A percentile compares a stretch with the other conserved stretches of the same genome.
These are phyloP conservation scores for Pluteus cervinus DNA, from an alignment of 768 basidiomycete genomes.

Conservation along the genomic window DNA sequence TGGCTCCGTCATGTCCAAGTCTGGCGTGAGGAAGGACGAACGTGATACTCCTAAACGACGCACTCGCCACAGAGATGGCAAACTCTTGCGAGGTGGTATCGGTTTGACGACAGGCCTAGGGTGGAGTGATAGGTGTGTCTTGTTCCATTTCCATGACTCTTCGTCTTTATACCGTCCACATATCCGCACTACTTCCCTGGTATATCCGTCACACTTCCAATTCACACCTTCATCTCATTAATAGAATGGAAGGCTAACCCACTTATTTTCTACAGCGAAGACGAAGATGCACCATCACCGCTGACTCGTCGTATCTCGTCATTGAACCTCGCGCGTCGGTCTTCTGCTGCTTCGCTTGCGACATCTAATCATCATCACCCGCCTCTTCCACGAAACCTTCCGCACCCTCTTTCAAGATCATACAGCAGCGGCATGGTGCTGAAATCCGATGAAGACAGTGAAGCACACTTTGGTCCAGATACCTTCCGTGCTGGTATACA, in stretches of 20 bases:
- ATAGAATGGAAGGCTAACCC: background rate
- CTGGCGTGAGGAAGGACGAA: constrained; percentile 42
- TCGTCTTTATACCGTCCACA: background rate
- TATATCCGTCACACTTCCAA: background rate
- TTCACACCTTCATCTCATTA: constrained; percentile 4
- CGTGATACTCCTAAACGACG: constrained; percentile 53
- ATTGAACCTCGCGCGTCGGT: constrained; percentile 42
- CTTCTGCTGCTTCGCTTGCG: constrained; percentile 38
- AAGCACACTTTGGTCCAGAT: too few relatives aligned
- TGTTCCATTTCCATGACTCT: constrained; percentile 7
- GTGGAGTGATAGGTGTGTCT: constrained; percentile 66
- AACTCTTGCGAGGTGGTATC: constrained; percentile 51
- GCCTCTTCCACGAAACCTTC: constrained; percentile 6
- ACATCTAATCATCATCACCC: constrained; percentile 12
- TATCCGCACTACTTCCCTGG: background rate
- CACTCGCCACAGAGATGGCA: constrained; percentile 58
- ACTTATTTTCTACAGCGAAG: constrained; percentile 40
- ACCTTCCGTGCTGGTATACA: constrained; percentile 11
- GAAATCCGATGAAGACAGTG: constrained; percentile 9
- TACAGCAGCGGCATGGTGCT: constrained; percentile 24
- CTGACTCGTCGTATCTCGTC: constrained; percentile 58
- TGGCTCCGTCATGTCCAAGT: constrained; percentile 27
- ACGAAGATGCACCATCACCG: constrained; percentile 66
- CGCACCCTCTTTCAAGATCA: constrained; percentile 27
- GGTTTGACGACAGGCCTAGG: constrained; percentile 69